Evolutionary conservation across 2,329 filamentous ascomycete species (phyloP).

Genomic region (Alternaria consortialis): DNA sequence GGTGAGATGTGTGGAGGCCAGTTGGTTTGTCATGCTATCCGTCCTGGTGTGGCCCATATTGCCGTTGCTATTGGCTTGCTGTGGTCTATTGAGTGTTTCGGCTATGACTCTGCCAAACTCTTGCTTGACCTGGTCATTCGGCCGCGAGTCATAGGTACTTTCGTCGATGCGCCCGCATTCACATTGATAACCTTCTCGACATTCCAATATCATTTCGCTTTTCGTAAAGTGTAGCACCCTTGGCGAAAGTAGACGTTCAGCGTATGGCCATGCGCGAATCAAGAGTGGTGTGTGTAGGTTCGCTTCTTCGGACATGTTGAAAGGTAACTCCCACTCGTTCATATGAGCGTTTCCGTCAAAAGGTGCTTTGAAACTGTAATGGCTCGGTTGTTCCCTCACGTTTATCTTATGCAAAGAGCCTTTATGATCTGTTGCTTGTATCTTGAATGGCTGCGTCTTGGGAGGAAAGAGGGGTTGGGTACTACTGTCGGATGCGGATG

Average conservation of each 20-base stretch:
- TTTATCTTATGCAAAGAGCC: conserved; percentile 44
- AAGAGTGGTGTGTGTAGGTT: conserved; percentile 45
- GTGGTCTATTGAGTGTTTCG: conserved; percentile 24
- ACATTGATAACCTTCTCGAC: conserved; percentile 48
- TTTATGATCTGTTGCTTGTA: conserved; percentile 46
- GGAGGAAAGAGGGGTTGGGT: conserved; percentile 38
- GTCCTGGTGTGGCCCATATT: conserved; percentile 28
- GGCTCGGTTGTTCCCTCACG: conserved; percentile 47
- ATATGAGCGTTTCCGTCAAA: conserved; percentile 46
- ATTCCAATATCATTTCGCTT: conserved; percentile 50
- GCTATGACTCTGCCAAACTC: conserved; percentile 40
- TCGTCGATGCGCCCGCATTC: conserved; percentile 49
- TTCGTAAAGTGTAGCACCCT: conserved; percentile 47
- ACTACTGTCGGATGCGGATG: conserved; percentile 41
- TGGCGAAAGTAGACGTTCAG: conserved; percentile 43
- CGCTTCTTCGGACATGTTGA: conserved; percentile 42
- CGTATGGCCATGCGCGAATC: conserved; percentile 46
- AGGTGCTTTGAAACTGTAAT: conserved; percentile 49
- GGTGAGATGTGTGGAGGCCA: conserved; percentile 38
- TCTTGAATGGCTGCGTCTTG: conserved; percentile 40
- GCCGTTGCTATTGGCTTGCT: conserved; percentile 15
- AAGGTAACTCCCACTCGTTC: conserved; percentile 48
- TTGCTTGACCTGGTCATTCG: conserved; percentile 47
- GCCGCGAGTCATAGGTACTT: conserved; percentile 40
- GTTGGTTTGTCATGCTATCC: conserved; percentile 41